These are phyloP conservation scores for Earliella scabrosa DNA, from an alignment of 1,284 basidiomycete species.

Conservation along the genomic window DNA sequence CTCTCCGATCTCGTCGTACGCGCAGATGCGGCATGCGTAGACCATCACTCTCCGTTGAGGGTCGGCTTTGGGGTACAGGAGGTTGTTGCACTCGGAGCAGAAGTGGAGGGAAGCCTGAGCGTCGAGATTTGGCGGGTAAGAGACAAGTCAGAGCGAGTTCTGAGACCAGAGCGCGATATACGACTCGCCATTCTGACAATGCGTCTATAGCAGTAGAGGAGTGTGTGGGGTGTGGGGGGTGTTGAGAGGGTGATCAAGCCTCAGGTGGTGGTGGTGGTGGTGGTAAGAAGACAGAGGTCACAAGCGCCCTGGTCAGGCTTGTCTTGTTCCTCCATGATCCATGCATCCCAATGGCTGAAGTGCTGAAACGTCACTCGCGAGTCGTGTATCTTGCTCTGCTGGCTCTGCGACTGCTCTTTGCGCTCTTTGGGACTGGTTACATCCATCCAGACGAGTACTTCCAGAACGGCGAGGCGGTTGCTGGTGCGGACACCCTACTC, in stretches of 20 bases:
- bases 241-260: too few relatives aligned
- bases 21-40: slow-evolving; percentile 93
- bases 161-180: neutral
- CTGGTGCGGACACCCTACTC: slow-evolving; percentile 37
- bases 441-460: slow-evolving; percentile 49
- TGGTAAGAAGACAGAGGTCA: neutral
- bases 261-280: neutral
- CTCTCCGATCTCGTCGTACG: slow-evolving; percentile 84
- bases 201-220: too few relatives aligned
- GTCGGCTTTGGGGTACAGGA: slow-evolving; percentile 93
- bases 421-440: slow-evolving; percentile 41
- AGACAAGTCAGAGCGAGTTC: too few relatives aligned
- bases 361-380: too few relatives aligned
- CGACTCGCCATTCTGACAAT: neutral
- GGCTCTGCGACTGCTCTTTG: slow-evolving; percentile 35
- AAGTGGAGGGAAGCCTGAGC: slow-evolving; percentile 79
- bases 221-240: too few relatives aligned
- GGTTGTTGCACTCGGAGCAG: slow-evolving; percentile 93
- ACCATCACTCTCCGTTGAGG: slow-evolving; percentile 86
- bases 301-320: too few relatives aligned
- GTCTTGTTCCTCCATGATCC: too few relatives aligned
- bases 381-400: slow-evolving; percentile 24
- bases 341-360: too few relatives aligned
- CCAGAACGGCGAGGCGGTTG: slow-evolving; percentile 45
- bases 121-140: too few relatives aligned